Conservation (phyloP, 2,329 filamentous ascomycete species). For the Penicillium hesseltinei region DNA sequence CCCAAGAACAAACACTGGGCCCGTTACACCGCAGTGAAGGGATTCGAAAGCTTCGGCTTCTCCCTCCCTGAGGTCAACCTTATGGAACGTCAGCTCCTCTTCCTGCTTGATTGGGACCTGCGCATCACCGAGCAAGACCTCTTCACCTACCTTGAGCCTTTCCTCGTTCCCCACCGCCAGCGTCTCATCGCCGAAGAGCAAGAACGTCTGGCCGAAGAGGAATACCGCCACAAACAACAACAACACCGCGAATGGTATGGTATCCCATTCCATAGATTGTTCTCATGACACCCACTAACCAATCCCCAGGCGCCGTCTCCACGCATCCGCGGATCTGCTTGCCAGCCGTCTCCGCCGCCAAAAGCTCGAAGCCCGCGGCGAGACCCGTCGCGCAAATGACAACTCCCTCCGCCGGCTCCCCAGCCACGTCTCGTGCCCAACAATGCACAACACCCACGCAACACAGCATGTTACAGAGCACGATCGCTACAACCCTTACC, state of each 20-base stretch:
- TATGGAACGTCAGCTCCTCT: conserved; percentile 98
- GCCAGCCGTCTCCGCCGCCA: conserved; percentile 38
- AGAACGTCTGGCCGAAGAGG: conserved; percentile 45
- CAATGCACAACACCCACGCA: conserved; percentile 33
- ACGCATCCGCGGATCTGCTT: conserved; percentile 36
- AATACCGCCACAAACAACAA: conserved; percentile 28
- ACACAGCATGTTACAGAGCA: conserved; percentile 31
- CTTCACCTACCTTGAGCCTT: conserved; percentile 80
- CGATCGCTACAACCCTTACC: conserved; percentile 40
- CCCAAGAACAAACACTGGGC: conserved; percentile 99
- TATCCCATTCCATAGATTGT: background rate
- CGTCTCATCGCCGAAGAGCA: conserved; percentile 56
- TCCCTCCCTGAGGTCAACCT: conserved; percentile 94
- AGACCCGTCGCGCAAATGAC: conserved; percentile 23
- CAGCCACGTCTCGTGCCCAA: conserved; percentile 29
- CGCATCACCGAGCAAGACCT: conserved; percentile 82
- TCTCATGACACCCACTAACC: background rate
- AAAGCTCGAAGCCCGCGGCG: conserved; percentile 33
- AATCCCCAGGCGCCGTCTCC: conserved; percentile 29
- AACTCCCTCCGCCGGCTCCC: conserved; percentile 29
- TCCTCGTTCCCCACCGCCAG: conserved; percentile 78
- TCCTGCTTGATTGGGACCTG: conserved; percentile 91
- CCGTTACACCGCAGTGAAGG: conserved; percentile 76
- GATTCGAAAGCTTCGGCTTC: conserved; percentile 79
- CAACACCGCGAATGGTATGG: conserved; percentile 37